phyloP scores from a whole-genome alignment of 257 asterid genomes.

The Lantana camara region DNA sequence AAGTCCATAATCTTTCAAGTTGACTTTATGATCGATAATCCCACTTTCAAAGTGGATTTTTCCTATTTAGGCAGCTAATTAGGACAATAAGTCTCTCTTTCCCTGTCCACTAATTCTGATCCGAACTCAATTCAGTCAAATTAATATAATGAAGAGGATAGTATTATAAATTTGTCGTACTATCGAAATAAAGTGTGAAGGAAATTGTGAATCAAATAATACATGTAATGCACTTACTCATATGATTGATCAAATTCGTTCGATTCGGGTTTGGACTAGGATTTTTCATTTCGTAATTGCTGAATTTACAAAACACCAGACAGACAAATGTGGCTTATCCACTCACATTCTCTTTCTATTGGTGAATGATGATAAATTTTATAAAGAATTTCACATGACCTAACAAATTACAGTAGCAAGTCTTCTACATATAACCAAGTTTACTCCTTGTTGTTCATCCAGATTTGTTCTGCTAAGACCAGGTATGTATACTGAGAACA shows the following conservation, averaged over 20 bases:
- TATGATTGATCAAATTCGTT: too few species aligned
- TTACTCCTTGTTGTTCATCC: not conserved
- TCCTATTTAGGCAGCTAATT: slow-evolving; percentile 55
- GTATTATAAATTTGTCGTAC: too few species aligned
- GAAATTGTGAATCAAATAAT: too few species aligned
- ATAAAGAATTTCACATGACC: slow-evolving; percentile 11
- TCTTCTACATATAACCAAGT: slow-evolving; percentile 12
- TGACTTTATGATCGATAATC: slow-evolving; percentile 40
- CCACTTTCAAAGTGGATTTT: slow-evolving; percentile 63
- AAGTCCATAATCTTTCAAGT: slow-evolving; percentile 38
- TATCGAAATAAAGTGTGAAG: too few species aligned
- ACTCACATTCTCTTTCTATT: slow-evolving; percentile 38
- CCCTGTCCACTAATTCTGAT: too few species aligned
- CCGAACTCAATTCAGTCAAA: too few species aligned
- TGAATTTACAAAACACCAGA: slow-evolving; percentile 11
- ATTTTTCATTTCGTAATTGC: too few species aligned
- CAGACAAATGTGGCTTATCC: slow-evolving; percentile 32
- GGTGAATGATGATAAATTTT: slow-evolving; percentile 24
- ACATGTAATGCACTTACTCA: too few species aligned
- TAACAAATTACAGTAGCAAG: slow-evolving; percentile 26
- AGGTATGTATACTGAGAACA: slow-evolving; percentile 24
- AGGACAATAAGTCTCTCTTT: slow-evolving; percentile 3
- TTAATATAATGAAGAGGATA: too few species aligned
- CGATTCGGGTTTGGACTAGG: too few species aligned
- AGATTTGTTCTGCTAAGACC: slow-evolving; percentile 25